Evolutionary conservation across 2,329 filamentous ascomycete genomes (phyloP).

Genomic region (Seiridium cupressi): DNA sequence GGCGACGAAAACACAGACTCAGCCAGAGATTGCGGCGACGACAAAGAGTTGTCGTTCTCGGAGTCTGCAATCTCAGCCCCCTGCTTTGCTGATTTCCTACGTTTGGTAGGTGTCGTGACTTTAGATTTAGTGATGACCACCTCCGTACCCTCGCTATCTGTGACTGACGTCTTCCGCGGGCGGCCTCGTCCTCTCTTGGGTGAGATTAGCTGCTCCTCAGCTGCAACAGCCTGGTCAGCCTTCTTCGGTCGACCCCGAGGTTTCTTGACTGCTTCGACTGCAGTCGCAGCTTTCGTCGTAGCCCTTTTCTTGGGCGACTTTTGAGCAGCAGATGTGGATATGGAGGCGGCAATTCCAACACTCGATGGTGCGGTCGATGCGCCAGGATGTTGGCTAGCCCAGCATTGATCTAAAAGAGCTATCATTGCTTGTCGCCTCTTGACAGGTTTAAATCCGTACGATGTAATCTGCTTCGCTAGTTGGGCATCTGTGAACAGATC

Average conservation of each 20-base stretch:
- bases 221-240: constrained; percentile 9
- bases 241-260: constrained; percentile 43
- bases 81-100: constrained; percentile 13
- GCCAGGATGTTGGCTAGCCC: constrained; percentile 54
- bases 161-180: constrained; percentile 19
- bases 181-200: constrained; percentile 22
- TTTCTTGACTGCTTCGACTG: constrained; percentile 27
- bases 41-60: constrained; percentile 34
- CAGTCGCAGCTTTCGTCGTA: neutral
- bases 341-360: neutral
- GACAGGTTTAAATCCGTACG: constrained; percentile 71
- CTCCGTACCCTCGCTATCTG: neutral
- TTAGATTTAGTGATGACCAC: neutral
- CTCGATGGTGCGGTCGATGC: neutral
- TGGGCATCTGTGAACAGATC: constrained; percentile 61
- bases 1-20: constrained; percentile 44
- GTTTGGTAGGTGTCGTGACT: constrained; percentile 10
- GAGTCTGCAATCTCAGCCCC: constrained; percentile 52
- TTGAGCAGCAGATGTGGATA: constrained; percentile 26
- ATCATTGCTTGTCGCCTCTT: constrained; percentile 70
- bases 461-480: constrained; percentile 58
- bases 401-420: constrained; percentile 67
- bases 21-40: constrained; percentile 31
- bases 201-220: constrained; percentile 4
- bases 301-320: constrained; percentile 14